These are phyloP conservation scores for Lignosus rhinocerotis DNA, from an alignment of 1,284 basidiomycete genomes.

Conservation along the genomic window DNA sequence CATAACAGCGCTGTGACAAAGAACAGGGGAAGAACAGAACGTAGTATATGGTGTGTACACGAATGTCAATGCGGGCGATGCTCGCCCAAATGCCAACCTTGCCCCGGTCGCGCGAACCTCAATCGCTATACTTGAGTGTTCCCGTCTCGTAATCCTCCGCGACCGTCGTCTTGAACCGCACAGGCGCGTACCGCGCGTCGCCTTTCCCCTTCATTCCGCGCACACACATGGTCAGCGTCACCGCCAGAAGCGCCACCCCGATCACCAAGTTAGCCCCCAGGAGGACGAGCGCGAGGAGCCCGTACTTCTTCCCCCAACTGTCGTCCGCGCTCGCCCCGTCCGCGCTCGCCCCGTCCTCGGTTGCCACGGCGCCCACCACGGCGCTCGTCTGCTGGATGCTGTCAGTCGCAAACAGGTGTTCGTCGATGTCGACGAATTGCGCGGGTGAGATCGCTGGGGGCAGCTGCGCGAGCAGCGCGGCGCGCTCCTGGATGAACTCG, in stretches of 20 bases:
- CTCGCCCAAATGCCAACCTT: background rate
- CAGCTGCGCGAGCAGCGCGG: slow-evolving; percentile 10
- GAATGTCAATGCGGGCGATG: background rate
- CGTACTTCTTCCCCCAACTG: slow-evolving; percentile 7
- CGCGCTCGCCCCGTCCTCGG: background rate
- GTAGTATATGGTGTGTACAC: background rate
- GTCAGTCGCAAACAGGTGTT: background rate
- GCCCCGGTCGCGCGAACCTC: background rate
- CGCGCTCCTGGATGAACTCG: slow-evolving; percentile 25
- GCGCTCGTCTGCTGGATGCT: background rate
- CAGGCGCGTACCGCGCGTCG: slow-evolving; percentile 1
- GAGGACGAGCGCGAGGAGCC: background rate
- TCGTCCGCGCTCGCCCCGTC: background rate
- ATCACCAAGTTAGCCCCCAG: slow-evolving; percentile 8
- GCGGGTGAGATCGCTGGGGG: slow-evolving; percentile 1
- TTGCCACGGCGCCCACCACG: background rate
- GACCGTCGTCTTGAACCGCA: slow-evolving; percentile 1
- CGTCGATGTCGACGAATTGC: background rate
- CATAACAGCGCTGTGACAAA: too few species aligned
- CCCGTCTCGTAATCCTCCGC: background rate
- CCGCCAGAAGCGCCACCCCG: slow-evolving; percentile 1
- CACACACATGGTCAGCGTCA: slow-evolving; percentile 5
- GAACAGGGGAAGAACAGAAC: too few species aligned
- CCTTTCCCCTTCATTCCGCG: slow-evolving; percentile 2
- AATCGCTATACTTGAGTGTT: background rate